These are phyloP conservation scores for Triticum dicoccoides DNA, from an alignment of 176 grass and related monocot species.

Conservation along the genomic window DNA sequence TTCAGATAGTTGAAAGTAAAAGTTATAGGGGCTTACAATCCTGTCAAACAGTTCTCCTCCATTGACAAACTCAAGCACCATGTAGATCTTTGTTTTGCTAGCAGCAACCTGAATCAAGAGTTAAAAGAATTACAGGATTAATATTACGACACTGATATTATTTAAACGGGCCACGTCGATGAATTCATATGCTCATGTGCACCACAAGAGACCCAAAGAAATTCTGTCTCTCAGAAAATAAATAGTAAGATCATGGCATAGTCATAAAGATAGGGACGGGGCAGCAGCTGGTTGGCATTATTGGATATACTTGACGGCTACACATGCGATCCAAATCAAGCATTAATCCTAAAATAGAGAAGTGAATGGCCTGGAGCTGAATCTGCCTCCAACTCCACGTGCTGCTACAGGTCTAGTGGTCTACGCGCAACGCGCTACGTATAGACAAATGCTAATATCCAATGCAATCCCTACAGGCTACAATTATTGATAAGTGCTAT, in stretches of 20 bases:
- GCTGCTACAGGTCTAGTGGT: not conserved
- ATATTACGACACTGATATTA: not conserved
- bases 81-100: slow-evolving; percentile 95
- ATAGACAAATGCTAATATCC: not conserved
- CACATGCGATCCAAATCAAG: not conserved
- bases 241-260: no score
- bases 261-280: not conserved
- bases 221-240: no score
- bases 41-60: slow-evolving; percentile 79
- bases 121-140: not conserved
- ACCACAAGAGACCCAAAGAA: no score
- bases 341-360: not conserved
- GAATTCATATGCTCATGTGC: not conserved
- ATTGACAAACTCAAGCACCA: slow-evolving; percentile 85
- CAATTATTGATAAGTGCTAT: no score
- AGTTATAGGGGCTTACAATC: slow-evolving; percentile 54
- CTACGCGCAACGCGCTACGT: not conserved
- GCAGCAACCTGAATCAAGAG: slow-evolving; percentile 59
- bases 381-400: not conserved
- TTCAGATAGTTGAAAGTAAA: not conserved
- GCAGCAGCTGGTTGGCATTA: not conserved
- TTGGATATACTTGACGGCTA: not conserved
- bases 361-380: not conserved
- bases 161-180: not conserved
- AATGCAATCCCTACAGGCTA: no score